These are phyloP conservation scores for Ogataea methanolica DNA, from an alignment of 805 yeast species.

Conservation along the genomic window DNA sequence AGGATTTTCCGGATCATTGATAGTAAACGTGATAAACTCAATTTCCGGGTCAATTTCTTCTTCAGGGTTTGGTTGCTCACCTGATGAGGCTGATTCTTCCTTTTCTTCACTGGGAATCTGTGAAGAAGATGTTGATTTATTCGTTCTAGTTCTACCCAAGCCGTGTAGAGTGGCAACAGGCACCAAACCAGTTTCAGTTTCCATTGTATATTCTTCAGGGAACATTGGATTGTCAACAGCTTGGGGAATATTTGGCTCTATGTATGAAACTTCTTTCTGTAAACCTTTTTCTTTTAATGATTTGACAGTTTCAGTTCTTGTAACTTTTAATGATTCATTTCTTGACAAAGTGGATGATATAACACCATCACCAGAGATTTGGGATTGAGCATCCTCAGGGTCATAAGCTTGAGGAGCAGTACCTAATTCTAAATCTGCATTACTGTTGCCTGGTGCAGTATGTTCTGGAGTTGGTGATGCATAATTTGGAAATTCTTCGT, in stretches of 20 bases:
- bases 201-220: constrained; percentile 90
- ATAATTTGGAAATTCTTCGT: constrained; percentile 3
- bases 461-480: neutral
- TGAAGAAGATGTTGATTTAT: constrained; percentile 9
- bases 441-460: constrained; percentile 1
- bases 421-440: constrained; percentile 14
- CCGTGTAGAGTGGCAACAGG: constrained; percentile 68
- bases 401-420: constrained; percentile 35
- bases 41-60: constrained; percentile 54
- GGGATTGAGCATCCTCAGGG: constrained; percentile 46
- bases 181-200: constrained; percentile 84
- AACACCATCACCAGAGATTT: constrained; percentile 30
- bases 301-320: constrained; percentile 68
- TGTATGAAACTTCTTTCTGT: constrained; percentile 45
- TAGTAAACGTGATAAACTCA: constrained; percentile 78
- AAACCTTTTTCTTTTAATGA: constrained; percentile 64
- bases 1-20: constrained; percentile 86
- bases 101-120: constrained; percentile 7
- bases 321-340: constrained; percentile 35
- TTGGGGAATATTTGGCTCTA: constrained; percentile 54
- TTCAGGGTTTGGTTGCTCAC: constrained; percentile 20
- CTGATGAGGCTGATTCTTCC: constrained; percentile 27
- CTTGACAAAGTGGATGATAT: constrained; percentile 27
- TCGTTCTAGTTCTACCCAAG: constrained; percentile 48
- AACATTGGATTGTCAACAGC: constrained; percentile 62